phyloP scores from a whole-genome alignment of 1,284 basidiomycete genomes.

The Amanita bisporigera region DNA sequence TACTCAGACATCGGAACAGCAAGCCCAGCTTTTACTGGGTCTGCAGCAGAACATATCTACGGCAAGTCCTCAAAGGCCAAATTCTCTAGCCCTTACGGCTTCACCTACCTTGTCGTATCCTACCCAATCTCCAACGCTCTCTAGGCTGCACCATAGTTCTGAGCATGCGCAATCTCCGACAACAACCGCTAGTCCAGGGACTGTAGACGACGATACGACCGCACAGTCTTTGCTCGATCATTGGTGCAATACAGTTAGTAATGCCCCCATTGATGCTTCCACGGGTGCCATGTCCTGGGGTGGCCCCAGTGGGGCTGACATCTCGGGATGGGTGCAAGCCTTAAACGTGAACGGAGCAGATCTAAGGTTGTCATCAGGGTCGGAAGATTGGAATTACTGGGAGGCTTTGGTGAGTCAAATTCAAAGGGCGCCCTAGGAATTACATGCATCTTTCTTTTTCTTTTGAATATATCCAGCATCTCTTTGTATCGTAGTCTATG shows the following conservation, averaged over 20 bases:
- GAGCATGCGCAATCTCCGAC: conserved; percentile 58
- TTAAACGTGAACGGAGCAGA: conserved; percentile 48
- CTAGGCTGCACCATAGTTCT: conserved; percentile 61
- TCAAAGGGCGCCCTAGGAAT: conserved; percentile 53
- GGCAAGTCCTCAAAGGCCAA: conserved; percentile 42
- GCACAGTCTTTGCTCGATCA: conserved; percentile 80
- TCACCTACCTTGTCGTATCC: conserved; percentile 38
- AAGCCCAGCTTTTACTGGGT: conserved; percentile 56
- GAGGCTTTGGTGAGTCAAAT: conserved; percentile 80
- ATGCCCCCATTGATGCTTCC: conserved; percentile 60
- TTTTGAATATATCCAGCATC: neutral
- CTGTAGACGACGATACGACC: conserved; percentile 68
- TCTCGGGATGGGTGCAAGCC: conserved; percentile 63
- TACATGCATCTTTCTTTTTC: neutral
- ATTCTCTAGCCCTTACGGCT: conserved; percentile 46
- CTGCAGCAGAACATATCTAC: conserved; percentile 51
- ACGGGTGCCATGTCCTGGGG: conserved; percentile 66
- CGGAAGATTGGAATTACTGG: conserved; percentile 84
- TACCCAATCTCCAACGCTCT: conserved; percentile 60
- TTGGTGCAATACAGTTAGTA: conserved; percentile 79
- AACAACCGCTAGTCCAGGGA: conserved; percentile 67
- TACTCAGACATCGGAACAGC: conserved; percentile 44
- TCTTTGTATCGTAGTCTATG: neutral
- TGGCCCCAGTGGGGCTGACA: conserved; percentile 60
- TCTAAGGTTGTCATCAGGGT: conserved; percentile 50